Percentiles rank a stretch among this genome's conserved stretches.
Conservation (phyloP, 768 basidiomycete genomes). For the Tremella fuciformis region DNA sequence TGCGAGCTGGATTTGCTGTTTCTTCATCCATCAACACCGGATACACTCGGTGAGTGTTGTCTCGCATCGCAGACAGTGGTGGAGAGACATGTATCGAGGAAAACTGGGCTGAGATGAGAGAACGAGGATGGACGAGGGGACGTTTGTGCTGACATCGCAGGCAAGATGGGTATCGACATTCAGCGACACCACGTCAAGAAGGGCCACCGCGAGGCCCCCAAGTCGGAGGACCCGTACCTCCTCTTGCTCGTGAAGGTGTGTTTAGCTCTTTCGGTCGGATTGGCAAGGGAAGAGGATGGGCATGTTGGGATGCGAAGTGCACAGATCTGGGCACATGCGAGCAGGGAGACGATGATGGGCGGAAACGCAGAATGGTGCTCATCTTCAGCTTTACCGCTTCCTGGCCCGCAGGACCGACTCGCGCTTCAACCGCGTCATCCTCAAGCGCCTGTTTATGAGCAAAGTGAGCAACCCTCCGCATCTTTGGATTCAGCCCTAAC, state of each 20-base stretch:
- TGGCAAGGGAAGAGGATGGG: background rate
- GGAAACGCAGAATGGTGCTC: background rate
- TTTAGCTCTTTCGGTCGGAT: conserved; percentile 9
- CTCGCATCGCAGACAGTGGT: background rate
- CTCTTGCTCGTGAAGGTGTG: conserved; percentile 93
- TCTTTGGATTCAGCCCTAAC: background rate
- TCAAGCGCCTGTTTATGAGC: conserved; percentile 87
- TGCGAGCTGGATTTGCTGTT: too few relatives aligned
- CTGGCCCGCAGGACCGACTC: conserved; percentile 94
- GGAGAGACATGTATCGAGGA: background rate
- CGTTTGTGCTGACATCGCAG: background rate
- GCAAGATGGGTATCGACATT: conserved; percentile 83
- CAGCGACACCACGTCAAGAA: conserved; percentile 98
- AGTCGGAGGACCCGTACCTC: conserved; percentile 98
- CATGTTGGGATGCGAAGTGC: background rate
- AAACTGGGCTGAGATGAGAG: background rate
- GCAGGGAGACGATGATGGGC: conserved; percentile 1
- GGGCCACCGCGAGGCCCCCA: conserved; percentile 86
- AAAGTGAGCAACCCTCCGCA: conserved; percentile 55
- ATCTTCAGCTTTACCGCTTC: conserved; percentile 88
- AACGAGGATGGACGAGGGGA: too few relatives aligned
- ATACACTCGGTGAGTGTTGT: conserved; percentile 1
- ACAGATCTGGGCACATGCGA: background rate
- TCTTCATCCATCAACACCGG: conserved; percentile 6
- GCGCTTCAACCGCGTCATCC: conserved; percentile 92